Base-by-base conservation (phyloP, 2,329 filamentous ascomycete genomes). In the Cryphonectria nitschkei region DNA sequence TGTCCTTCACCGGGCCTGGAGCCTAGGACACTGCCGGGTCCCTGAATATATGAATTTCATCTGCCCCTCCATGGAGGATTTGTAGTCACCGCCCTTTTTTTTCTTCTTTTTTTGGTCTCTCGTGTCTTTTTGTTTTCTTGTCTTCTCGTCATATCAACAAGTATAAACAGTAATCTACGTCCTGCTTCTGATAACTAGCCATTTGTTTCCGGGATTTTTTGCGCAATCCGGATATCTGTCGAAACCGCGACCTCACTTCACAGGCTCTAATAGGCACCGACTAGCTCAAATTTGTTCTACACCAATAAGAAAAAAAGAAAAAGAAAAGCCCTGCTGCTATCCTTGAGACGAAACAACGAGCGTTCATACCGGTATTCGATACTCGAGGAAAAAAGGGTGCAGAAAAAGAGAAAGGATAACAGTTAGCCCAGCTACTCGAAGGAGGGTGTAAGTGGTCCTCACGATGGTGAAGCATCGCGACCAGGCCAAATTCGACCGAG, bases 401-500 rank as follows among this genome's bases (percentile, higher is more conserved):
- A 9, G 7, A 39, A 39, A 9, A 39, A 39, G 9, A 11, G 37
- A 9, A 39, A 39, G 37, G 2, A 39, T 0, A 39, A 6, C 11
- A 13, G 37, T 8, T 39, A 13, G 37, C 37, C 9, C 37, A 54
- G 22, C 63, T 39, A 37, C 34, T 22, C 7, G n/a, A 41, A 26
- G 22, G 22, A 50, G 41, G 46, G n/a, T n/a, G 16, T 9, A 5
- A 22, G 37, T 11, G 22, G 11, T 50, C n/a, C 34, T 37, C 67
- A 80, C 78, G 74, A 80, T 82, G 76, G 82, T 78, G 60, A 46
- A 52, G 22, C 84, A 87, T 72, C 81, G 84, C 73, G 81, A 86
- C 50, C 84, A 88, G 73, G 84, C 84, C 39, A 83, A 87, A 71
- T 88, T 87, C 73, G 81, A 82, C 69, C 82, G 85, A 41, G 83